These are phyloP conservation scores for Penicillium crustosum DNA, from an alignment of 2,329 filamentous ascomycete genomes.

Conservation along the genomic window DNA sequence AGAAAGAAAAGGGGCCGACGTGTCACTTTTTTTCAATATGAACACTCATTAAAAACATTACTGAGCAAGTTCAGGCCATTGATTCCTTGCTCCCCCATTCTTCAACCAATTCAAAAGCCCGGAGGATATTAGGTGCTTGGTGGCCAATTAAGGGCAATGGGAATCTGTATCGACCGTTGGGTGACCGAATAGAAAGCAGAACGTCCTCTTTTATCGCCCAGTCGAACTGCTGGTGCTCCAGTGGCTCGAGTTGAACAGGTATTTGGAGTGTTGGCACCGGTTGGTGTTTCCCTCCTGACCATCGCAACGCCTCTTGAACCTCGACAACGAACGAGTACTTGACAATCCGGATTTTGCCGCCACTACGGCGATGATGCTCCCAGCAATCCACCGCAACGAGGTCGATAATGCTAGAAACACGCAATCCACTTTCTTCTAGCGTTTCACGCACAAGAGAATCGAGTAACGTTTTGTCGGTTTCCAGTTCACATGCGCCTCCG, in stretches of 20 bases:
- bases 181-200: constrained; percentile 10
- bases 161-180: constrained; percentile 21
- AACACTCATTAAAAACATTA: background rate
- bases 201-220: constrained; percentile 44
- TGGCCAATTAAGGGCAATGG: constrained; percentile 9
- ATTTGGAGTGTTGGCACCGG: constrained; percentile 10
- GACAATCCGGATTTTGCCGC: constrained; percentile 22
- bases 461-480: constrained; percentile 49
- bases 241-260: constrained; percentile 32
- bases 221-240: constrained; percentile 38
- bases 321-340: constrained; percentile 44
- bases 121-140: constrained; percentile 27
- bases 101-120: constrained; percentile 22
- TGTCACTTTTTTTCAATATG: background rate
- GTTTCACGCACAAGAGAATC: constrained; percentile 52
- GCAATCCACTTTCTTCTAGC: constrained; percentile 54
- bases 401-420: constrained; percentile 44
- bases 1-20: background rate
- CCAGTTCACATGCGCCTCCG: constrained; percentile 49
- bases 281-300: constrained; percentile 11
- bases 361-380: constrained; percentile 27
- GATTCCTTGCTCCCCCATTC: background rate
- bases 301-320: constrained; percentile 25
- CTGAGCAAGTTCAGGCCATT: background rate
- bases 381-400: constrained; percentile 41